Percentiles rank a stretch among this genome's conserved stretches.
Conservation (phyloP, 2,329 filamentous ascomycete species). For the Hypoxylon sp. region DNA sequence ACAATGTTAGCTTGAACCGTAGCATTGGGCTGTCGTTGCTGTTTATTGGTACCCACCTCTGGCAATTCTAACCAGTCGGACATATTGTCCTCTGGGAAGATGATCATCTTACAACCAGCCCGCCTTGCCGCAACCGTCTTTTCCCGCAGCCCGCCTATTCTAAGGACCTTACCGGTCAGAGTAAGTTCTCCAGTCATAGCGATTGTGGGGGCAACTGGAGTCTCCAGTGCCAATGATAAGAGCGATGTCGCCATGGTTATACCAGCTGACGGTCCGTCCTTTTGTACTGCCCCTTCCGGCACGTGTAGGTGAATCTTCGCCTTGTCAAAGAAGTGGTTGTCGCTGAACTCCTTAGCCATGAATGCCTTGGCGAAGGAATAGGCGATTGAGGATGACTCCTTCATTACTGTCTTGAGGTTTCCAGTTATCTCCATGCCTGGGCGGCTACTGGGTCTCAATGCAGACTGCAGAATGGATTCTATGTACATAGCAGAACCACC, state of each 20-base stretch:
- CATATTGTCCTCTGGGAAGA: slow-evolving; percentile 95
- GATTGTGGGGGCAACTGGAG: slow-evolving; percentile 83
- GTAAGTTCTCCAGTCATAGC: slow-evolving; percentile 99
- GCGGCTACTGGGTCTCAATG: slow-evolving; percentile 78
- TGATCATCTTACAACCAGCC: slow-evolving; percentile 91
- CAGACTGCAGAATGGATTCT: slow-evolving; percentile 92
- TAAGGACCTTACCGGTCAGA: slow-evolving; percentile 93
- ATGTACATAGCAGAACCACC: slow-evolving; percentile 97
- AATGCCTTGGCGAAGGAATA: slow-evolving; percentile 96
- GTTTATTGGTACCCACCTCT: slow-evolving; percentile 74
- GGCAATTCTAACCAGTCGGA: slow-evolving; percentile 98
- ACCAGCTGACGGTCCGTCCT: slow-evolving; percentile 92
- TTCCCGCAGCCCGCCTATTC: slow-evolving; percentile 93
- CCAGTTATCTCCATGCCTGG: slow-evolving; percentile 91
- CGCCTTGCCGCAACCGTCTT: slow-evolving; percentile 96
- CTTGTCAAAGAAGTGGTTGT: slow-evolving; percentile 96
- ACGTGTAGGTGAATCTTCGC: slow-evolving; percentile 96
- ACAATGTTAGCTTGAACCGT: slow-evolving; percentile 43
- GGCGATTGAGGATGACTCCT: slow-evolving; percentile 93
- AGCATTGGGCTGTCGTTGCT: slow-evolving; percentile 23
- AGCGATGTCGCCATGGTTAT: slow-evolving; percentile 98
- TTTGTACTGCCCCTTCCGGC: slow-evolving; percentile 94
- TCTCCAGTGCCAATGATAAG: slow-evolving; percentile 85
- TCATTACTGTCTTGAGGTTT: slow-evolving; percentile 97
- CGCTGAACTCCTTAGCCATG: slow-evolving; percentile 85